These are phyloP conservation scores for Spathaspora jeffriesii DNA, from an alignment of 1,139 yeast genomes.

Conservation along the genomic window DNA sequence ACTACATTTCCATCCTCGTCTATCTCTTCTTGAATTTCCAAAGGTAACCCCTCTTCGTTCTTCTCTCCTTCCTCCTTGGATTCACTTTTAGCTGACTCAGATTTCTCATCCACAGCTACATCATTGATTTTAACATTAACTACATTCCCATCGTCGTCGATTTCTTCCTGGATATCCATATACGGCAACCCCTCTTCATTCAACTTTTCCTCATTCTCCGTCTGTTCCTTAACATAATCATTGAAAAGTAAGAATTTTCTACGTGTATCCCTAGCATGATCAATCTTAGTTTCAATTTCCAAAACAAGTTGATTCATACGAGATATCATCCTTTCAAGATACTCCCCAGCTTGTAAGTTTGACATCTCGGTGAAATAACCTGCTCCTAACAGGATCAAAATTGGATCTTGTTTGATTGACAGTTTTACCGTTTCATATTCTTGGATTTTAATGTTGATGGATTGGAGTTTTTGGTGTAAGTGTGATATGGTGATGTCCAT, in stretches of 20 bases:
- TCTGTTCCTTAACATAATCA: conserved; percentile 13
- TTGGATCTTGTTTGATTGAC: conserved; percentile 12
- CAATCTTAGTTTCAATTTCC: conserved; percentile 41
- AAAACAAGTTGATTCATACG: conserved; percentile 36
- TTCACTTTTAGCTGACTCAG: conserved; percentile 12
- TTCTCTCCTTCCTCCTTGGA: conserved; percentile 18
- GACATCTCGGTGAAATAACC: conserved; percentile 58
- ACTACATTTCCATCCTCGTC: conserved; percentile 79
- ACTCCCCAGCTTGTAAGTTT: conserved; percentile 42
- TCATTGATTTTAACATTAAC: conserved; percentile 37
- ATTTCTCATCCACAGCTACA: neutral
- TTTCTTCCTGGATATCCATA: conserved; percentile 83
- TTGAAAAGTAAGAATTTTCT: conserved; percentile 29
- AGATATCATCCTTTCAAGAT: conserved; percentile 39
- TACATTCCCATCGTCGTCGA: conserved; percentile 80
- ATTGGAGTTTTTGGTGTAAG: conserved; percentile 13
- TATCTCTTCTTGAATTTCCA: conserved; percentile 85
- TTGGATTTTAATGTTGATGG: conserved; percentile 10
- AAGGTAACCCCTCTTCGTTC: conserved; percentile 52
- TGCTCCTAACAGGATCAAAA: conserved; percentile 55
- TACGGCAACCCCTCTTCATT: conserved; percentile 53
- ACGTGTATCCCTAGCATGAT: conserved; percentile 42
- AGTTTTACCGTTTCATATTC: neutral
- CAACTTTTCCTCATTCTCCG: conserved; percentile 18
- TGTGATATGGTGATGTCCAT: conserved; percentile 16